Percentiles rank a stretch among this genome's conserved stretches.
Evolutionary conservation across 2,329 filamentous ascomycete species (phyloP).

Genomic region (Periconia digitata): DNA sequence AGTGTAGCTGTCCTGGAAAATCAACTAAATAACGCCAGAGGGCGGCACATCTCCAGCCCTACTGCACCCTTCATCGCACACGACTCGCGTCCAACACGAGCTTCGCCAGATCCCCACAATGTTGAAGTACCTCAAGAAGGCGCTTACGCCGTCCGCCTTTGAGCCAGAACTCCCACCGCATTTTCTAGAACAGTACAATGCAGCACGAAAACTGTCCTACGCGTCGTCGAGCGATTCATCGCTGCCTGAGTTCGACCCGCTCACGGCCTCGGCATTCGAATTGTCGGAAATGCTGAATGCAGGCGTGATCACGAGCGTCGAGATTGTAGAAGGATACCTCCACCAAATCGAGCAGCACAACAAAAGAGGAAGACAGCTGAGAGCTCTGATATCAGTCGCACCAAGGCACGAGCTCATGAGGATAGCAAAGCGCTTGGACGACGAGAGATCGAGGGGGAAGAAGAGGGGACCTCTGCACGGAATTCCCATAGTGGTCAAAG

Average conservation of each 20-base stretch:
- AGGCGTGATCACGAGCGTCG: slow-evolving; percentile 34
- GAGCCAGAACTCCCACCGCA: slow-evolving; percentile 21
- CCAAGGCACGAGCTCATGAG: slow-evolving; percentile 40
- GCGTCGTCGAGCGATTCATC: slow-evolving; percentile 27
- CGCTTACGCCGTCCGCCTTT: slow-evolving; percentile 27
- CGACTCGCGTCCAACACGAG: too few relatives aligned
- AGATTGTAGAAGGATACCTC: slow-evolving; percentile 39
- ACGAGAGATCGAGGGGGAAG: slow-evolving; percentile 40
- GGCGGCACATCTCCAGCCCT: background rate
- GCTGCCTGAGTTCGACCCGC: slow-evolving; percentile 35
- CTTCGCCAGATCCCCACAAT: slow-evolving; percentile 8
- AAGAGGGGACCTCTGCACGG: slow-evolving; percentile 45
- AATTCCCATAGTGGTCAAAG: slow-evolving; percentile 47
- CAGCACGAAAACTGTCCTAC: slow-evolving; percentile 28
- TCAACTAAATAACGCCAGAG: slow-evolving; percentile 3
- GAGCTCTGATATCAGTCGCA: slow-evolving; percentile 43
- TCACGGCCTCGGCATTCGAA: slow-evolving; percentile 33
- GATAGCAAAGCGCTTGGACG: slow-evolving; percentile 43
- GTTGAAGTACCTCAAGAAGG: slow-evolving; percentile 30
- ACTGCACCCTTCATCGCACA: too few relatives aligned
- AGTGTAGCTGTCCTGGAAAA: background rate
- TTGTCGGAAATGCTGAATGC: slow-evolving; percentile 35
- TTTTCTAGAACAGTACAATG: slow-evolving; percentile 19
- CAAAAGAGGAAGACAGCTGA: slow-evolving; percentile 35
- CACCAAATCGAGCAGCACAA: slow-evolving; percentile 40